Conservation (phyloP, 495 filamentous ascomycete species). For the Astrothelium macrocarpum region DNA sequence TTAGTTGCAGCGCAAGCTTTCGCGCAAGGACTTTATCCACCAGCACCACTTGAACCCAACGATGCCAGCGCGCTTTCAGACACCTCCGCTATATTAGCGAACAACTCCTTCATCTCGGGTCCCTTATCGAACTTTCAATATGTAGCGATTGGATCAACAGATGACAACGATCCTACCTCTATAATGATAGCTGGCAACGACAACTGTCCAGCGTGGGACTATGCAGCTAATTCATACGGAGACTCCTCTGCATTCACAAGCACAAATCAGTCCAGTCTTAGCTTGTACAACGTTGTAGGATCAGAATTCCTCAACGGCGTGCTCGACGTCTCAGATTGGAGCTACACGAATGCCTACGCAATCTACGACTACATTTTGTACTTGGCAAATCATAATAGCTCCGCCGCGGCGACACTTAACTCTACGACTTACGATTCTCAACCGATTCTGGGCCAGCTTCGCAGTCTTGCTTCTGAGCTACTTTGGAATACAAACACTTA, state of each 20-base stretch:
- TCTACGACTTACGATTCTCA: slow-evolving; percentile 2
- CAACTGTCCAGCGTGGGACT: slow-evolving; percentile 41
- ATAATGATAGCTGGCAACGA: slow-evolving; percentile 49
- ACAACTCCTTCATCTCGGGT: slow-evolving; percentile 45
- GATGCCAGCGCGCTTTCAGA: slow-evolving; percentile 29
- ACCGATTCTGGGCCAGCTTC: slow-evolving; percentile 40
- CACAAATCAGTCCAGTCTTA: slow-evolving; percentile 32
- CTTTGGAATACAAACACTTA: slow-evolving; percentile 44
- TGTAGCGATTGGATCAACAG: slow-evolving; percentile 46
- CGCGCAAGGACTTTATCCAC: slow-evolving; percentile 74
- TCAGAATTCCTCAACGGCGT: slow-evolving; percentile 19
- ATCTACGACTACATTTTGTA: slow-evolving; percentile 73
- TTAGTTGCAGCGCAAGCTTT: slow-evolving; percentile 61
- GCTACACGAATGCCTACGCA: slow-evolving; percentile 46
- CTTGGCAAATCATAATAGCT: slow-evolving; percentile 55
- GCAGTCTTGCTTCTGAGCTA: slow-evolving; percentile 53
- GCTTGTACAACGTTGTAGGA: slow-evolving; percentile 44
- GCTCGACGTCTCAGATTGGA: slow-evolving; percentile 26
- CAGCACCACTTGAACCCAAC: slow-evolving; percentile 36
- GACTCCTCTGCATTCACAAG: slow-evolving; percentile 32
- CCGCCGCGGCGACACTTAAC: slow-evolving; percentile 29
- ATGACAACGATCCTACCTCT: slow-evolving; percentile 43
- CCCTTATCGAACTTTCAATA: slow-evolving; percentile 72
- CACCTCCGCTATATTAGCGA: slow-evolving; percentile 42
- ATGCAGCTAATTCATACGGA: slow-evolving; percentile 33